Percentiles rank a stretch among this genome's conserved stretches.
These are phyloP conservation scores for Niveomyces coronatus DNA, from an alignment of 2,329 filamentous ascomycete genomes.

Conservation along the genomic window DNA sequence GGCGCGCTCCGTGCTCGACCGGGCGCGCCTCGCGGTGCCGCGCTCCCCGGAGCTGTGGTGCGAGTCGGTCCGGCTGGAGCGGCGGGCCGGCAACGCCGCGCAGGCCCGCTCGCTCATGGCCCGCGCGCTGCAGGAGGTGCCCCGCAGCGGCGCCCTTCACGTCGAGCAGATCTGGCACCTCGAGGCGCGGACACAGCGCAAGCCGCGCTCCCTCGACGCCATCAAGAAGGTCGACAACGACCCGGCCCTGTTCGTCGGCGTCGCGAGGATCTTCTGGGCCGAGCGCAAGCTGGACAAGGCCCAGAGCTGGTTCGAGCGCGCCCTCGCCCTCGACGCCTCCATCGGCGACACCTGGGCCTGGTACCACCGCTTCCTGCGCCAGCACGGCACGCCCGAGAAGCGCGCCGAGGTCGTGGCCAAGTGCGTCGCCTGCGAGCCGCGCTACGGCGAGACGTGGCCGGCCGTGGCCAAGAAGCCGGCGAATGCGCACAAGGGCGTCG, in stretches of 20 bases:
- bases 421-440: constrained; percentile 73
- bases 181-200: constrained; percentile 83
- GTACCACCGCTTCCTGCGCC: constrained; percentile 88
- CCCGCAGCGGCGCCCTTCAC: constrained; percentile 81
- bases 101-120: constrained; percentile 93
- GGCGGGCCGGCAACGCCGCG: constrained; percentile 68
- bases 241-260: constrained; percentile 76
- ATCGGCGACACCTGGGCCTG: constrained; percentile 92
- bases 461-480: constrained; percentile 71
- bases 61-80: constrained; percentile 88
- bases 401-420: constrained; percentile 72
- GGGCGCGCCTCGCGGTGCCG: constrained; percentile 77
- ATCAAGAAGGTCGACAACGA: constrained; percentile 97
- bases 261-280: constrained; percentile 91
- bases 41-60: constrained; percentile 80
- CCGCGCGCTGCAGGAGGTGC: constrained; percentile 81
- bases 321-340: constrained; percentile 77
- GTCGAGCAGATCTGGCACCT: constrained; percentile 92
- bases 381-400: constrained; percentile 95
- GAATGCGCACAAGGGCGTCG: constrained; percentile 63
- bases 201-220: constrained; percentile 81
- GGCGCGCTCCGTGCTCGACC: constrained; percentile 85
- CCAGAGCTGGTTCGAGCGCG: constrained; percentile 95
- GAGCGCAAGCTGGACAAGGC: constrained; percentile 90
- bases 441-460: constrained; percentile 91